Percentiles rank a stretch among this genome's conserved stretches.
phyloP scores from a whole-genome alignment of 345 rosid species.

The Lenwebbia sp. region DNA sequence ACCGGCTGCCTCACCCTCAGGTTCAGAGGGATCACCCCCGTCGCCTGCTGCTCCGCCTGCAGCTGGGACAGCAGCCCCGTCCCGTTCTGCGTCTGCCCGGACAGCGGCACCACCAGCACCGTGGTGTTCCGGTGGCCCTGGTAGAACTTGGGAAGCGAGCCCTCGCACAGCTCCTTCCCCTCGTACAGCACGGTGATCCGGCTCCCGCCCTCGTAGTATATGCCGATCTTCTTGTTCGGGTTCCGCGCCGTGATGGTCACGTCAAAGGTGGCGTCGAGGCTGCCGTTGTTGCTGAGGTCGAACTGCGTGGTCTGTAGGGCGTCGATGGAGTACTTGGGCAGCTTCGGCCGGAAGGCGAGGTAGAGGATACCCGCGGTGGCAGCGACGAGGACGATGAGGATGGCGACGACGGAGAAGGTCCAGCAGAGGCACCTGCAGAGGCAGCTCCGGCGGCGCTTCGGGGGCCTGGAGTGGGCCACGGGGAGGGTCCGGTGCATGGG shows the following conservation, averaged over 20 bases:
- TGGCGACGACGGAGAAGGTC: slow-evolving; percentile 37
- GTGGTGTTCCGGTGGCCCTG: slow-evolving; percentile 90
- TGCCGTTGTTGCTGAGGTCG: slow-evolving; percentile 20
- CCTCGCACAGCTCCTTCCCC: slow-evolving; percentile 43
- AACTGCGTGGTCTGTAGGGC: slow-evolving; percentile 42
- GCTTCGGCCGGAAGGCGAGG: slow-evolving; percentile 69
- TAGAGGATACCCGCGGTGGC: slow-evolving; percentile 37
- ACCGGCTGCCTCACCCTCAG: slow-evolving; percentile 73
- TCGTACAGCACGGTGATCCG: slow-evolving; percentile 42
- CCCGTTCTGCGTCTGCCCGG: slow-evolving; percentile 48
- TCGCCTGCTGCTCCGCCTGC: slow-evolving; percentile 26
- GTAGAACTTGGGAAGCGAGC: slow-evolving; percentile 78
- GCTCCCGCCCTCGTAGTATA: slow-evolving; percentile 83
- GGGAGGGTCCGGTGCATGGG: slow-evolving; percentile 33
- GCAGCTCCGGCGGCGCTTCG: slow-evolving; percentile 38
- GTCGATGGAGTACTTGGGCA: slow-evolving; percentile 62
- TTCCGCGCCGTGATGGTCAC: slow-evolving; percentile 57
- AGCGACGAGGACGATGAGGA: slow-evolving; percentile 36
- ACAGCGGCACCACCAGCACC: slow-evolving; percentile 36
- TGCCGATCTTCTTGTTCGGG: slow-evolving; percentile 70
- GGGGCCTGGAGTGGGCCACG: slow-evolving; percentile 22
- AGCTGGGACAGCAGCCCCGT: slow-evolving; percentile 20
- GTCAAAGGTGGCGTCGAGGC: slow-evolving; percentile 44
- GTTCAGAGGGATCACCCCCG: slow-evolving; percentile 49
- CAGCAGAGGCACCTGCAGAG: slow-evolving; percentile 60